Evolutionary conservation across 2,329 filamentous ascomycete species (phyloP), one percentile per base, ranked within the genome.

Genomic region (Aaosphaeria pasadenensis): DNA sequence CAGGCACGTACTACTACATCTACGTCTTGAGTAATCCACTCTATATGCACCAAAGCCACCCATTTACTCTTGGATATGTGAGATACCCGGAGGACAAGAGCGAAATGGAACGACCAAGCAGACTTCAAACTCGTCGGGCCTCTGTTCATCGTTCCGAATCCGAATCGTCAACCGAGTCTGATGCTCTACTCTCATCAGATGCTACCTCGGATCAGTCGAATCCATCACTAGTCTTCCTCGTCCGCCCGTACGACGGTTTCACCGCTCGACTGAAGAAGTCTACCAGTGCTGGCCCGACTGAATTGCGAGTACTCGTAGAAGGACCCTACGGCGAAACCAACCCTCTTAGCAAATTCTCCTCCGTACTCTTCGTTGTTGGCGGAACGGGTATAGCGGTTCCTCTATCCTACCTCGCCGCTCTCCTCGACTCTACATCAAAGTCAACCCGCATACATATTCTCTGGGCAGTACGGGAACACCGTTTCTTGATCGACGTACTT

Each of bases 191-290:
- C 5, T 4, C 42, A 1, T 39, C 42, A 6, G 13, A 11, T 5
- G 11, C 47, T 1, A 17, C 51, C 5, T 44, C 55, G 4, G 45
- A 44, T 7, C 29, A 11, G 9, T 33, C 40, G 2, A 13, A 44
- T 9, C 29, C 49, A 6, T 52, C 54, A 6, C 59, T 80, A 5
- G 66, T 71, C 4, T 79, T 80, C 54, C 73, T 76, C 55, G 71
- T 80, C 43, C 73, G 77, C 2, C 78, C 77, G 0, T 79, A 76
- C 54, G 65, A 74, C 43, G 77, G 78, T 43, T 79, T 77, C 68
- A 81, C 78, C 2, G 70, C 66, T 5, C 67, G 73, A n/a, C 69
- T 80, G 7, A 42, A 67, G 67, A 36, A 55, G 66, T 30, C 57
- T 67, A 48, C 76, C 64, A 45, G 55, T 64, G 39, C 50, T 46